These are phyloP conservation scores for Staphylotrichum longicolle DNA, from an alignment of 495 filamentous ascomycete species.

Conservation along the genomic window DNA sequence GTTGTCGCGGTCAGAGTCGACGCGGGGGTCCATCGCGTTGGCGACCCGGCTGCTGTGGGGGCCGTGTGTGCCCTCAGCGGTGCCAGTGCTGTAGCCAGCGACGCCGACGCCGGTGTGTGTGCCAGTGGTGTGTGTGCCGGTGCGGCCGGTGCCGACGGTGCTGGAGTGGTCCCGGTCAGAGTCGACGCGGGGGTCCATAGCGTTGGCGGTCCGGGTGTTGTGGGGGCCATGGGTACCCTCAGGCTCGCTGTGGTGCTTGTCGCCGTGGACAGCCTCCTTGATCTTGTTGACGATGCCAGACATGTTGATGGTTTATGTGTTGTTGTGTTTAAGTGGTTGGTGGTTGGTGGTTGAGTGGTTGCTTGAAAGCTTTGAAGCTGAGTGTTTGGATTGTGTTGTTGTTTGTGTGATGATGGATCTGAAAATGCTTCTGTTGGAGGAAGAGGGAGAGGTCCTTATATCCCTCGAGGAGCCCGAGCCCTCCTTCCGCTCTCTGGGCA, in stretches of 20 bases:
- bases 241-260: constrained; percentile 33
- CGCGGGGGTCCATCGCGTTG: constrained; percentile 21
- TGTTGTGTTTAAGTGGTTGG: constrained; percentile 7
- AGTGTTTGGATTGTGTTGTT: constrained; percentile 10
- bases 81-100: constrained; percentile 15
- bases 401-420: constrained; percentile 21
- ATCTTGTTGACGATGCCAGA: constrained; percentile 68
- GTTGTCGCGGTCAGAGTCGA: constrained; percentile 18
- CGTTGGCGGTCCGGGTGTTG: constrained; percentile 22
- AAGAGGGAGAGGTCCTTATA: constrained; percentile 14
- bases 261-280: constrained; percentile 62
- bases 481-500: not conserved
- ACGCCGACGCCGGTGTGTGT: constrained; percentile 1
- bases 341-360: constrained; percentile 15
- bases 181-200: constrained; percentile 19
- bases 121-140: too few relatives aligned
- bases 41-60: constrained; percentile 21
- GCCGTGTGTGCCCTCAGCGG: not conserved
- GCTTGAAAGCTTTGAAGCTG: not conserved
- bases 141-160: constrained; percentile 9
- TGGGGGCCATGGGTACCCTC: constrained; percentile 8
- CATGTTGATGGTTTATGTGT: constrained; percentile 49
- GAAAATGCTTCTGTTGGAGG: not conserved
- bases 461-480: not conserved
- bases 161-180: constrained; percentile 14